Conservation (phyloP, 1,284 basidiomycete species). For the Dichomitus squalens region DNA sequence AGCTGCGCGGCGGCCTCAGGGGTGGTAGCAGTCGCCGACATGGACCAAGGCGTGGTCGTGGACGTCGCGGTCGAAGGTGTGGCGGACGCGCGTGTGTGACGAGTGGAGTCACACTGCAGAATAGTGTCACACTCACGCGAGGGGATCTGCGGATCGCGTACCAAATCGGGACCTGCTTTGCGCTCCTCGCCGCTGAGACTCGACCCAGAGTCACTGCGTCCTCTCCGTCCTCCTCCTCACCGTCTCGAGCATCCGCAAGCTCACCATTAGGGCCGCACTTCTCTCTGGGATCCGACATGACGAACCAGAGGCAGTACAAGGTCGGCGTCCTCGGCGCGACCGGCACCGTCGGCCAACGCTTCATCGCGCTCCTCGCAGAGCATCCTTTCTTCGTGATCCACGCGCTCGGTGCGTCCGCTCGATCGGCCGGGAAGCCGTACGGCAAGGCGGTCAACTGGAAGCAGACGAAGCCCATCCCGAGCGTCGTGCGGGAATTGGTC, state of each 20-base stretch:
- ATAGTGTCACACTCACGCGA: constrained; percentile 16
- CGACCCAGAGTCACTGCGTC: constrained; percentile 4
- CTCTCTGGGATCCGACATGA: constrained; percentile 21
- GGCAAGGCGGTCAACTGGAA: constrained; percentile 88
- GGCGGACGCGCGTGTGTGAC: constrained; percentile 1
- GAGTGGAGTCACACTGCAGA: not conserved
- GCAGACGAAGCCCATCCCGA: constrained; percentile 80
- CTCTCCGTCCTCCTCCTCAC: too few relatives aligned
- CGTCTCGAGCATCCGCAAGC: not conserved
- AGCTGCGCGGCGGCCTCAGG: constrained; percentile 59
- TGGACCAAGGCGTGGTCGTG: constrained; percentile 12
- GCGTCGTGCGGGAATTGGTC: constrained; percentile 64
- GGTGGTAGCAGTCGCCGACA: constrained; percentile 27
- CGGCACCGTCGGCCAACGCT: constrained; percentile 94
- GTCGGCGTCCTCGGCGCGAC: constrained; percentile 97
- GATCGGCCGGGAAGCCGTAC: constrained; percentile 90
- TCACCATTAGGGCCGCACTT: not conserved
- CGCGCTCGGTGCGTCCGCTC: constrained; percentile 86
- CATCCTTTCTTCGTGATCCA: constrained; percentile 94
- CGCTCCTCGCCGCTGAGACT: constrained; percentile 7
- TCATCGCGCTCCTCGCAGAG: constrained; percentile 85
- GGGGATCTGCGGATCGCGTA: not conserved
- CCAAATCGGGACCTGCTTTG: not conserved
- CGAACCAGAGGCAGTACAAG: constrained; percentile 51
- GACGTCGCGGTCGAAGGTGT: constrained; percentile 21